Evolutionary conservation across 495 filamentous ascomycete species (phyloP).

Genomic region (Apiosordaria backusii): DNA sequence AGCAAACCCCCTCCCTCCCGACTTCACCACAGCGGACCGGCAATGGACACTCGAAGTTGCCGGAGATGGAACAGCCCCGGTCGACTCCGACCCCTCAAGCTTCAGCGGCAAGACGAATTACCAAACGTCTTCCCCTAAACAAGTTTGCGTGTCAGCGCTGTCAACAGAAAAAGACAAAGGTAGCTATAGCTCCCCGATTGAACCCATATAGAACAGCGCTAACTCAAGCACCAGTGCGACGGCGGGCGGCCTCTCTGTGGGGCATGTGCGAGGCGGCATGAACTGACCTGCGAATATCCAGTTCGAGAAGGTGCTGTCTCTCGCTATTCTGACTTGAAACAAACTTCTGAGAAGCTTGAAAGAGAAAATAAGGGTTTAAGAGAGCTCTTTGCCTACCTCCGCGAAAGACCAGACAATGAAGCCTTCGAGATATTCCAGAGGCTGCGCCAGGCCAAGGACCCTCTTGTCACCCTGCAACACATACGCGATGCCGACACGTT

Average conservation of each 20-base stretch:
- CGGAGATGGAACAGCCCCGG: no score
- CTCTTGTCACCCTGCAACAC: slow-evolving; percentile 12
- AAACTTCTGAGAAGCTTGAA: slow-evolving; percentile 9
- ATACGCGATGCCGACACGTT: slow-evolving; percentile 23
- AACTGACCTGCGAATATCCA: slow-evolving; percentile 5
- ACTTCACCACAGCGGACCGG: no score
- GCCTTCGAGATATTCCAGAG: slow-evolving; percentile 17
- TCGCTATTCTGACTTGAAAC: slow-evolving; percentile 10
- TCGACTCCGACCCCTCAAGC: background rate
- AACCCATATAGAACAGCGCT: background rate
- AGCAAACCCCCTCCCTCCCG: no score
- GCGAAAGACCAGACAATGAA: slow-evolving; percentile 14
- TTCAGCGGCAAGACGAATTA: background rate
- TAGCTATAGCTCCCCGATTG: background rate
- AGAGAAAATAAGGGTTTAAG: slow-evolving; percentile 16
- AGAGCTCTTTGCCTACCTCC: slow-evolving; percentile 18
- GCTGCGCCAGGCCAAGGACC: slow-evolving; percentile 16
- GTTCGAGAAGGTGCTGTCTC: slow-evolving; percentile 14
- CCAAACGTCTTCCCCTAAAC: background rate
- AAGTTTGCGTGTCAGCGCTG: background rate
- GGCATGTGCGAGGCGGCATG: slow-evolving; percentile 5
- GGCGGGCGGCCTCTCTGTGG: slow-evolving; percentile 14
- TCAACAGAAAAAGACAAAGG: background rate
- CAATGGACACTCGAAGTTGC: no score
- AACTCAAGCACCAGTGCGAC: slow-evolving; percentile 10